Base-by-base conservation (phyloP, 768 basidiomycete species). In the Termitomyces sp. region DNA sequence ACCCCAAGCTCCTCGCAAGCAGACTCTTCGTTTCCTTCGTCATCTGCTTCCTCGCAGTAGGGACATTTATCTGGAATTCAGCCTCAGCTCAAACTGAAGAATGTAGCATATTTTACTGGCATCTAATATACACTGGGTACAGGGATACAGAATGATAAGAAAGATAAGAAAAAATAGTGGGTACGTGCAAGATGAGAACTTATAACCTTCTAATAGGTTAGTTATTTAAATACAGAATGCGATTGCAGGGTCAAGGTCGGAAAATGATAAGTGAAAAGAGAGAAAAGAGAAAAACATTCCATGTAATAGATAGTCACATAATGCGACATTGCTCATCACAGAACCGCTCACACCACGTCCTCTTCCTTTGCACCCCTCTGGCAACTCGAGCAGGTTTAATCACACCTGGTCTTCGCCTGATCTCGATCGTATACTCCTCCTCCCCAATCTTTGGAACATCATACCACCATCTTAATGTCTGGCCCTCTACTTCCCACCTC, bases 401-500 rank as follows among this genome's bases (percentile, higher is more conserved):
- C 2, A 67, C 70, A 0, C 77, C 76, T 0, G 66, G 70, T 20
- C 64, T 53, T 47, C 77, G 65, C 57, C 67, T 69, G 38, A 78
- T 70, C 65, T 77, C 75, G n/a, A 75, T 71, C 48, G 72, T 72
- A 61, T 77, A 75, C 69, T 78, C 74, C 67, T 42, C 65, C 51
- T 73, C 70, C 10, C 73, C 75, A 50, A 66, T 65, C 47, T 51
- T 62, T 3, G 79, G 81, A 10, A 78, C 78, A 58, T 77, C 77
- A 66, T 85, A 84, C 81, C 81, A 83, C 83, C 83, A 85, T 67
- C 75, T 72, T 54, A 85, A 60, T 57, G 70, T 74, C 72, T 85
- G 83, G 5, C 83, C 83, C 40, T 78, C 73, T 15, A 83, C 71
- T 45, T 65, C 67, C 76, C 77, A 82, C 55, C 69, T 67, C 36